phyloP scores from a whole-genome alignment of 139 green algal species.

The Chlorella sorokiniana region DNA sequence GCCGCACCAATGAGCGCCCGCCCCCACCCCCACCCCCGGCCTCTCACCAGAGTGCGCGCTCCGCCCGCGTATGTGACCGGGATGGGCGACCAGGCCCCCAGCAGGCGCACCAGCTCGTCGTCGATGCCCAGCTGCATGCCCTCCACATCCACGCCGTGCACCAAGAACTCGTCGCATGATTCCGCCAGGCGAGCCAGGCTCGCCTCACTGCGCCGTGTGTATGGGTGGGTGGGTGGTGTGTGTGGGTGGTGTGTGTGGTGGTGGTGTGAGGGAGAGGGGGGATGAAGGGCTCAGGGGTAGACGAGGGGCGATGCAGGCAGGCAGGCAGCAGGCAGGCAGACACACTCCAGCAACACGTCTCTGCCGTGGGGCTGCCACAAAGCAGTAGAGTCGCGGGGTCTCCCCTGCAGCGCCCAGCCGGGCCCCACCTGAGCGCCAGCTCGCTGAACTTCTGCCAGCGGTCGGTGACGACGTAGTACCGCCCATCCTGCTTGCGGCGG shows the following conservation, averaged over 20 bases:
- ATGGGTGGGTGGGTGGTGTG: no score
- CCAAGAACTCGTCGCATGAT: slow-evolving; percentile 95
- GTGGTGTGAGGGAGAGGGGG: no score
- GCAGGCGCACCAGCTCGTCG: slow-evolving; percentile 88
- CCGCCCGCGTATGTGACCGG: slow-evolving; percentile 97
- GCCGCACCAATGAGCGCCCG: no score
- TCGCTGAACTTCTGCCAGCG: slow-evolving; percentile 79
- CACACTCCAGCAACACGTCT: no score
- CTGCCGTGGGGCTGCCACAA: no score
- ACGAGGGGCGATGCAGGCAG: no score
- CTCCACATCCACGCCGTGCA: slow-evolving; percentile 98
- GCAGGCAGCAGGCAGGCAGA: not conserved
- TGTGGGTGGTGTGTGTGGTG: no score
- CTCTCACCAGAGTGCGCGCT: slow-evolving; percentile 77
- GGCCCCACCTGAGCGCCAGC: slow-evolving; percentile 52
- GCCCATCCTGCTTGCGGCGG: slow-evolving; percentile 64
- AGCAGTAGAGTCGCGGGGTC: no score
- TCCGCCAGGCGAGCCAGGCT: slow-evolving; percentile 72
- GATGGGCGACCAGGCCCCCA: slow-evolving; percentile 74
- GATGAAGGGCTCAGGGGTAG: no score
- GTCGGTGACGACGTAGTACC: slow-evolving; percentile 79
- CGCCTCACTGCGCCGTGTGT: slow-evolving; percentile 41
- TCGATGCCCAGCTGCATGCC: slow-evolving; percentile 97
- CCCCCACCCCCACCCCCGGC: no score
- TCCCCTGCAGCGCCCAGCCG: not conserved